Conservation (phyloP, 345 rosid species). For the Trapa incisa region DNA sequence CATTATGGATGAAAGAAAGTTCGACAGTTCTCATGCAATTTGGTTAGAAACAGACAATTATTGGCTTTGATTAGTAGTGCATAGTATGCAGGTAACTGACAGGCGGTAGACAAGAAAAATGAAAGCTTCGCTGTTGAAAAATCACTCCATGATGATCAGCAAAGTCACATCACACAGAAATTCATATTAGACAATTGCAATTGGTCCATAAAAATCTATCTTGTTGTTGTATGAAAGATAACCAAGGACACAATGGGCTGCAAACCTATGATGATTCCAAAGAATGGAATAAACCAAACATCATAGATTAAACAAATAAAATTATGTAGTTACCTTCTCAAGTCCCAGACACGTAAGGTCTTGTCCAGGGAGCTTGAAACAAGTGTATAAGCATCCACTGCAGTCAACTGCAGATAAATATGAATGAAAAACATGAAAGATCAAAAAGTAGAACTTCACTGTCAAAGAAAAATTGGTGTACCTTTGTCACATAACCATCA, state of each 20-base stretch:
- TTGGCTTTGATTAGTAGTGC: not conserved
- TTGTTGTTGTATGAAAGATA: not conserved
- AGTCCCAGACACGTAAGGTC: constrained; percentile 74
- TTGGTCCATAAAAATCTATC: not conserved
- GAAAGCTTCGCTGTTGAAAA: not conserved
- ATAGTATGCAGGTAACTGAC: not conserved
- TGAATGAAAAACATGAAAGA: constrained; percentile 4
- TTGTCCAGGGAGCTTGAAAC: constrained; percentile 86
- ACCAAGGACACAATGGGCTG: not conserved
- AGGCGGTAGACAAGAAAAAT: not conserved
- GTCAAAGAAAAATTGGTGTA: constrained; percentile 11
- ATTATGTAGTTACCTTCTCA: constrained; percentile 44
- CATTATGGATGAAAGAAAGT: not conserved
- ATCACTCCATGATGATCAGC: not conserved
- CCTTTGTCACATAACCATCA: constrained; percentile 83
- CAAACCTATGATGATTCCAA: not conserved
- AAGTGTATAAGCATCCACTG: constrained; percentile 69
- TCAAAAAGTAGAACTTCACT: constrained; percentile 3
- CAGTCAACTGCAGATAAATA: constrained; percentile 48
- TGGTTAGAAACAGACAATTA: not conserved
- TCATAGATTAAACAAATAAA: not conserved
- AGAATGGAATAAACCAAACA: not conserved
- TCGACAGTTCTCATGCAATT: not conserved
- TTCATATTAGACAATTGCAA: not conserved
- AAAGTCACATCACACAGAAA: not conserved